phyloP scores from a whole-genome alignment of 345 rosid species.

The Arabis alpina region DNA sequence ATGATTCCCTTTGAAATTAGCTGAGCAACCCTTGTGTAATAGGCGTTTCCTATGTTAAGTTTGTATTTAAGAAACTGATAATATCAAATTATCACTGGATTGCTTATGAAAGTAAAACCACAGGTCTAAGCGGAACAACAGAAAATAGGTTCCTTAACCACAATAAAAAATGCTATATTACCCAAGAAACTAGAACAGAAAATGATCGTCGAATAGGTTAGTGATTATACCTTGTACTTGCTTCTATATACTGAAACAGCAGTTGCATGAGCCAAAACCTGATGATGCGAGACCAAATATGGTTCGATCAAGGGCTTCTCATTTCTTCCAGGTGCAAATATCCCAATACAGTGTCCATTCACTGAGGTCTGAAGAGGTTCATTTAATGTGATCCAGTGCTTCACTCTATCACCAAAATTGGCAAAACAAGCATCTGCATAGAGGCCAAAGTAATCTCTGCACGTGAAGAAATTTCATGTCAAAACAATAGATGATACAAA shows the following conservation, averaged over 20 bases:
- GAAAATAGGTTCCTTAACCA: slow-evolving; percentile 8
- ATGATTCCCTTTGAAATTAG: too few species aligned
- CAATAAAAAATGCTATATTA: not conserved
- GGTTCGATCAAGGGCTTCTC: slow-evolving; percentile 73
- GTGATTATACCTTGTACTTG: slow-evolving; percentile 65
- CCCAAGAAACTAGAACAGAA: not conserved
- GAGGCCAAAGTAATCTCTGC: slow-evolving; percentile 76
- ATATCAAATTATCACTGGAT: too few species aligned
- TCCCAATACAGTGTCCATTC: slow-evolving; percentile 63
- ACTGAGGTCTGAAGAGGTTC: slow-evolving; percentile 69
- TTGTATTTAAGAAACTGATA: too few species aligned
- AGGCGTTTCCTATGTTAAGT: too few species aligned
- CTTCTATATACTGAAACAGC: slow-evolving; percentile 68
- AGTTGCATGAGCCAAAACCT: slow-evolving; percentile 79
- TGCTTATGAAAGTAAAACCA: not conserved
- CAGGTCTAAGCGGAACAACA: not conserved
- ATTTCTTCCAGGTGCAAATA: slow-evolving; percentile 71
- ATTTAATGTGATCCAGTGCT: slow-evolving; percentile 84
- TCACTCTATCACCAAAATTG: slow-evolving; percentile 84
- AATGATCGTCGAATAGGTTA: not conserved
- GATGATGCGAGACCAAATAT: slow-evolving; percentile 78
- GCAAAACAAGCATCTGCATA: slow-evolving; percentile 79
- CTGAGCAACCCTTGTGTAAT: too few species aligned
- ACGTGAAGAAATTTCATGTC: slow-evolving; percentile 34
- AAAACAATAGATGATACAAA: slow-evolving; percentile 1